A percentile compares a stretch with the other conserved stretches of the same genome.
Evolutionary conservation across 805 yeast genomes (phyloP).

Genomic region (Kregervanrija pseudodelftensis): DNA sequence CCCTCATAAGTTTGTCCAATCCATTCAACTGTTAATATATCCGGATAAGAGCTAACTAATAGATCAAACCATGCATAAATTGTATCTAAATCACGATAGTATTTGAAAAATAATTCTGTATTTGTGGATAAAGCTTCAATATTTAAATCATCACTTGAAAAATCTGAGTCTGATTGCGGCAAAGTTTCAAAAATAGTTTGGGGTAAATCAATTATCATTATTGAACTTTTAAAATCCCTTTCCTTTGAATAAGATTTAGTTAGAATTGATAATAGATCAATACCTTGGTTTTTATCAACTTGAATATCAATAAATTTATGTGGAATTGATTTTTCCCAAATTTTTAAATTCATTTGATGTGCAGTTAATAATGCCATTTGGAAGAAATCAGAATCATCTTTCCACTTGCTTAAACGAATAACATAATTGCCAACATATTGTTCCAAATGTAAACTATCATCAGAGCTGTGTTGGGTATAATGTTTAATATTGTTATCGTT

Average conservation of each 20-base stretch:
- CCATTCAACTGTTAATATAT: constrained; percentile 52
- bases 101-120: constrained; percentile 58
- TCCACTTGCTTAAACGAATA: constrained; percentile 32
- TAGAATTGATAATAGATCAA: constrained; percentile 14
- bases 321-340: constrained; percentile 43
- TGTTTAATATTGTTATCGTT: constrained; percentile 2
- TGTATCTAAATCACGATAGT: constrained; percentile 59
- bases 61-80: constrained; percentile 68
- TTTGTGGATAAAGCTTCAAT: constrained; percentile 6
- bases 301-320: constrained; percentile 43
- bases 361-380: constrained; percentile 15
- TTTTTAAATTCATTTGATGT: constrained; percentile 19
- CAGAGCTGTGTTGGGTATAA: constrained; percentile 1
- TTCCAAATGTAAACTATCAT: neutral
- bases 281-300: constrained; percentile 17
- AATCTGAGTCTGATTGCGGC: constrained; percentile 25
- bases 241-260: constrained; percentile 3
- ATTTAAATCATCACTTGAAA: neutral
- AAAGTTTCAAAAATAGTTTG: constrained; percentile 49
- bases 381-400: constrained; percentile 10
- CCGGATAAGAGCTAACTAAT: constrained; percentile 55
- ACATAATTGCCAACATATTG: constrained; percentile 31
- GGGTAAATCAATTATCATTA: constrained; percentile 50
- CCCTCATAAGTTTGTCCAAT: constrained; percentile 77
- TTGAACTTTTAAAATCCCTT: constrained; percentile 24